Percentiles rank a stretch among this genome's conserved stretches.
phyloP scores from a whole-genome alignment of 495 filamentous ascomycete species.

The Neurospora tetrasperma region DNA sequence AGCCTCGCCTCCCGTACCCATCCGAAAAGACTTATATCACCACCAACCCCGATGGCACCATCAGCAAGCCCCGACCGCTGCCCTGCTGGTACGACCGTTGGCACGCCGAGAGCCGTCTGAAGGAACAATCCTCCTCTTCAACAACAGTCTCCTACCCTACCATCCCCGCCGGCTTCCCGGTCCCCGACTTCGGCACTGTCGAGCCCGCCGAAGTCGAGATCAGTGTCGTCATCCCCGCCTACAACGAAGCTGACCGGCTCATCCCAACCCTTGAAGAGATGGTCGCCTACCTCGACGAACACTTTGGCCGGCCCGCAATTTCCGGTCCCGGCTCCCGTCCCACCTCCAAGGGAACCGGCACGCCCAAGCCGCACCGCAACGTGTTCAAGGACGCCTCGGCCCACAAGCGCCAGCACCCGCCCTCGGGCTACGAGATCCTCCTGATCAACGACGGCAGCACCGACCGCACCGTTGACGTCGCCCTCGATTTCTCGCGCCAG shows the following conservation, averaged over 20 bases:
- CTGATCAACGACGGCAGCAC: conserved; percentile 87
- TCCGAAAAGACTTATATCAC: conserved; percentile 84
- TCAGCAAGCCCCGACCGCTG: conserved; percentile 48
- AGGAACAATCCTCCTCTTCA: conserved; percentile 9
- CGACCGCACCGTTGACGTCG: conserved; percentile 71
- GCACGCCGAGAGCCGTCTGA: conserved; percentile 41
- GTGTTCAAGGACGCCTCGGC: neutral
- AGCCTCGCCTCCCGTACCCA: conserved; percentile 59
- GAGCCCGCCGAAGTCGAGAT: conserved; percentile 44
- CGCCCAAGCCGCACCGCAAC: neutral
- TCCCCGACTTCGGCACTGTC: conserved; percentile 29
- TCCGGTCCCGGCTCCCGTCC: conserved; percentile 7
- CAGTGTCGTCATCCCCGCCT: conserved; percentile 88
- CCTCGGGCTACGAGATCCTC: conserved; percentile 82
- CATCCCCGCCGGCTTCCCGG: conserved; percentile 20
- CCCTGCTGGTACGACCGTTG: conserved; percentile 77
- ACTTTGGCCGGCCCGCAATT: conserved; percentile 49
- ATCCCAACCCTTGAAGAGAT: conserved; percentile 82
- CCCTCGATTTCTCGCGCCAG: conserved; percentile 61
- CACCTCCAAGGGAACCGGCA: conserved; percentile 13
- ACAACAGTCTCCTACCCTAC: conserved; percentile 14
- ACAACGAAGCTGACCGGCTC: conserved; percentile 82
- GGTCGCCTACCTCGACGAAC: conserved; percentile 66
- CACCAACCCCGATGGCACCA: conserved; percentile 52
- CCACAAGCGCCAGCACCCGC: neutral